Conservation (phyloP, 2,329 filamentous ascomycete genomes). For the Trichoderma arundinaceum region DNA sequence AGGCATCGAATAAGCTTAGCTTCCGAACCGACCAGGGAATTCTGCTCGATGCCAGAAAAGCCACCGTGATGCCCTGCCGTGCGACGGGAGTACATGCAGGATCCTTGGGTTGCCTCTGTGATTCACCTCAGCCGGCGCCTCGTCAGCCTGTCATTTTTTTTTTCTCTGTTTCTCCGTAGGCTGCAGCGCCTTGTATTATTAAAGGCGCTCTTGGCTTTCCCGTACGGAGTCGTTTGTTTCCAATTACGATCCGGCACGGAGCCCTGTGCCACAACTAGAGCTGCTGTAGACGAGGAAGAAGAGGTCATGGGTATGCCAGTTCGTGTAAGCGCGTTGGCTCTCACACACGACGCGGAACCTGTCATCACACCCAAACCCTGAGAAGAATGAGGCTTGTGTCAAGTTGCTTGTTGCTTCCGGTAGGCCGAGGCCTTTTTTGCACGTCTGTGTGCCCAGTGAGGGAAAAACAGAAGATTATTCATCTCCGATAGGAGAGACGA, state of each 20-base stretch:
- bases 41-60: background rate
- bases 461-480: background rate
- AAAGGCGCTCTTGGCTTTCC: no score
- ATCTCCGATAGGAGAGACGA: background rate
- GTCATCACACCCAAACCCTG: conserved; percentile 18
- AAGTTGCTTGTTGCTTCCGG: conserved; percentile 7
- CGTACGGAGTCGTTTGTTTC: background rate
- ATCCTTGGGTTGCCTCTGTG: background rate
- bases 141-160: conserved; percentile 12
- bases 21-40: conserved; percentile 20
- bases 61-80: conserved; percentile 15
- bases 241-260: conserved; percentile 17
- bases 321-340: conserved; percentile 25
- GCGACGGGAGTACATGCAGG: background rate
- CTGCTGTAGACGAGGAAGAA: background rate
- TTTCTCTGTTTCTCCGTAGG: background rate
- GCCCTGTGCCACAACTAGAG: background rate
- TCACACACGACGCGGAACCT: background rate
- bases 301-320: conserved; percentile 17
- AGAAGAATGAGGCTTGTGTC: conserved; percentile 7
- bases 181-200: background rate
- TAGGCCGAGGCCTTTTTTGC: conserved; percentile 13
- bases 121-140: conserved; percentile 27
- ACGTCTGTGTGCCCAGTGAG: background rate
- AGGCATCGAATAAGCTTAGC: conserved; percentile 22